phyloP scores from a whole-genome alignment of 306 rosid genomes.

The Castanea crenata region DNA sequence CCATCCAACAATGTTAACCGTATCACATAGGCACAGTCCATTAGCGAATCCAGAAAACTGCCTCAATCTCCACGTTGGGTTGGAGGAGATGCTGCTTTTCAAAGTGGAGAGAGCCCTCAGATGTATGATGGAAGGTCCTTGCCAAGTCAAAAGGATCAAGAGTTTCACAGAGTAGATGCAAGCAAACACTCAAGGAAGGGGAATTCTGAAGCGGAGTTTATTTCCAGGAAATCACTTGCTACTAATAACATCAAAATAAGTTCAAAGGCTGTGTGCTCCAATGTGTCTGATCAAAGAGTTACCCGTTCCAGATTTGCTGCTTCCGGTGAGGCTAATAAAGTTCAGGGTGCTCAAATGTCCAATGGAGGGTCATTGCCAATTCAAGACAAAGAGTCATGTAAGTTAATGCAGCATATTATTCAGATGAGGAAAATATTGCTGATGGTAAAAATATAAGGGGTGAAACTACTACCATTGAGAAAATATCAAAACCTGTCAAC shows the following conservation, averaged over 20 bases:
- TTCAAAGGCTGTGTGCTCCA: conserved; percentile 16
- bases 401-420: conserved; percentile 26
- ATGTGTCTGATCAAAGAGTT: conserved; percentile 11
- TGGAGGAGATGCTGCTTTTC: background rate
- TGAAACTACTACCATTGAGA: conserved; percentile 27
- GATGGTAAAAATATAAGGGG: conserved; percentile 30
- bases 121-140: conserved; percentile 30
- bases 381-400: conserved; percentile 24
- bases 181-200: conserved; percentile 19
- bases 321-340: conserved; percentile 27
- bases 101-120: conserved; percentile 22
- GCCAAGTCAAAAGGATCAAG: conserved; percentile 29
- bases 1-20: conserved; percentile 20
- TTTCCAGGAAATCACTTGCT: conserved; percentile 20
- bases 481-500: conserved; percentile 19
- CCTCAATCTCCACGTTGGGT: conserved; percentile 27
- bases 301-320: conserved; percentile 13
- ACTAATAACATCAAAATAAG: conserved; percentile 8
- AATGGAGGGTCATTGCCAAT: conserved; percentile 29
- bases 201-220: conserved; percentile 18
- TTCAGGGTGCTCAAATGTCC: conserved; percentile 18
- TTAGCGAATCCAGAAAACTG: conserved; percentile 18
- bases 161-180: conserved; percentile 18
- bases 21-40: conserved; percentile 15
- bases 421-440: conserved; percentile 28